Evolutionary conservation across 768 basidiomycete genomes (phyloP).

Genomic region (Kwoniella dendrophila): DNA sequence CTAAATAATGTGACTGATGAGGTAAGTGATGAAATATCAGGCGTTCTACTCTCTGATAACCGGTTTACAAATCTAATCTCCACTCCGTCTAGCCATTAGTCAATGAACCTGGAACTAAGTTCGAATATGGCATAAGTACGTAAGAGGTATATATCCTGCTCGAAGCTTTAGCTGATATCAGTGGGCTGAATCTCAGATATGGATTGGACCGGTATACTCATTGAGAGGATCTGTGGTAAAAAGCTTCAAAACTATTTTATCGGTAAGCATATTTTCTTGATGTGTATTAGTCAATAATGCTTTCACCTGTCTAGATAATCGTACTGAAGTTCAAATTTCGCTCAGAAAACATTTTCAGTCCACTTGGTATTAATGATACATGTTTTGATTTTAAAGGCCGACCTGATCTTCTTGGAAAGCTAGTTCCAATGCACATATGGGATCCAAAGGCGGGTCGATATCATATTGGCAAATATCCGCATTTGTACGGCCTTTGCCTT

Average conservation of each 20-base stretch:
- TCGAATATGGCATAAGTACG: conserved; percentile 27
- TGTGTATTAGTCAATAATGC: no score
- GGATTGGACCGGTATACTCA: conserved; percentile 24
- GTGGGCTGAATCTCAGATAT: conserved; percentile 8
- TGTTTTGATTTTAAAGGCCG: conserved; percentile 17
- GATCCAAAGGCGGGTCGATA: conserved; percentile 9
- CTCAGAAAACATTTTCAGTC: conserved; percentile 24
- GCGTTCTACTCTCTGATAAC: background rate
- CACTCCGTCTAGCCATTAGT: conserved; percentile 17
- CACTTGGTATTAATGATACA: conserved; percentile 18
- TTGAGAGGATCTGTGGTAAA: conserved; percentile 18
- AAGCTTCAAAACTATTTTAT: conserved; percentile 17
- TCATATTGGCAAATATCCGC: conserved; percentile 9
- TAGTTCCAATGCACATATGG: conserved; percentile 20
- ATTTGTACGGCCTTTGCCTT: background rate
- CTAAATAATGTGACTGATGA: conserved; percentile 17
- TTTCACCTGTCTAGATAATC: background rate
- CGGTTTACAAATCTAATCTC: background rate
- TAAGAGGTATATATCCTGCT: background rate
- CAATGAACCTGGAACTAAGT: conserved; percentile 27
- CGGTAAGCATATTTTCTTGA: conserved; percentile 9
- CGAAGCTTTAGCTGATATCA: background rate
- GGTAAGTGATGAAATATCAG: no score
- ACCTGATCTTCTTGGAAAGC: conserved; percentile 16
- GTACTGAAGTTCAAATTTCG: background rate